Base-by-base conservation (phyloP, 768 basidiomycete species). In the Panaeolus papilionaceus region DNA sequence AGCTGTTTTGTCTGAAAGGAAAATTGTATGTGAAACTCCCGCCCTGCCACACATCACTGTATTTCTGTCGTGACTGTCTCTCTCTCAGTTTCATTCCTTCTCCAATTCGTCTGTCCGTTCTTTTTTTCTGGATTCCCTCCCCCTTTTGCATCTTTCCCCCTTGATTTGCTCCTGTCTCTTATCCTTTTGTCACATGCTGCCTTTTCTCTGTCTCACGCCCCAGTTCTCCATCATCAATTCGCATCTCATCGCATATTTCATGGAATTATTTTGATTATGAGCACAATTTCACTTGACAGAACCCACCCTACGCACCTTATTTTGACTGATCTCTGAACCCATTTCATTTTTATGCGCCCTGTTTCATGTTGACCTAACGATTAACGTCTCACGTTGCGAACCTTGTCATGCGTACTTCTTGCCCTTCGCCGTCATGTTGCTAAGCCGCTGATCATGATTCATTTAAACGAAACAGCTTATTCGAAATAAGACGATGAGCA, bases 71-170 rank as follows among this genome's bases (percentile, higher is more conserved):
- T 42, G 10, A 40, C 2, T 40, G 4, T 40, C 39, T 45, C 12
- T 45, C n/a, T 45, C 44, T 45, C 14, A 33, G n/a, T 64, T 54
- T 64, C 58, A 40, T 40, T 47, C 51, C 42, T 63, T 45, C 45
- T 47, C 62, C 28, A 45, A 12, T 61, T 54, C 39, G 63, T 65
- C 16, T 26, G 14, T 61, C 62, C 18, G 42, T 47, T 54, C 38
- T 38, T 16, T 62, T 64, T 63, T 62, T n/a, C 47, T 28, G n/a
- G 51, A n/a, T 45, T 10, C 20, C 64, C 63, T 62, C 63, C 28
- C 40, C 37, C 2, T 38, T 61, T 40, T 40, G n/a, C 54, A 66
- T 58, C 44, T 65, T 64, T 26, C 61, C 18, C 65, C 28, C 26
- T 45, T 14, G 37, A 18, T 62, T 66, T 26, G n/a, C 14, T 44